These are phyloP conservation scores for Alternaria sp. DNA, from an alignment of 2,329 filamentous ascomycete species.

Conservation along the genomic window DNA sequence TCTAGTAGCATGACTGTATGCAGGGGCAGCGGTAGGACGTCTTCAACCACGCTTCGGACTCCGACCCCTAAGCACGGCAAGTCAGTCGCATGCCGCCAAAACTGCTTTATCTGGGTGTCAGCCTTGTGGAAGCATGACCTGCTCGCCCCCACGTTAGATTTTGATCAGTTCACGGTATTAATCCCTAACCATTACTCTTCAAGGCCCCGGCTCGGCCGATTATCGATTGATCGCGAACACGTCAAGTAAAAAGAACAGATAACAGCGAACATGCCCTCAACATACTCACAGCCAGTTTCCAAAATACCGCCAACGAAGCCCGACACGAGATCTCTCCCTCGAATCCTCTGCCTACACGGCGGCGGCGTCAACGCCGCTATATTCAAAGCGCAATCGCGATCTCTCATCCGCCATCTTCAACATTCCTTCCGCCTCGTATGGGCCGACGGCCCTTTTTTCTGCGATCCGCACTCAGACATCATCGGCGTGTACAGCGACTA, in stretches of 20 bases:
- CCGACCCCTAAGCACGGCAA: background rate
- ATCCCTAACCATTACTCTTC: background rate
- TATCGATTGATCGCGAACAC: background rate
- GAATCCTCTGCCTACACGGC: slow-evolving; percentile 82
- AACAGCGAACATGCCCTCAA: slow-evolving; percentile 3
- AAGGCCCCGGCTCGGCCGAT: background rate
- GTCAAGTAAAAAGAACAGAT: background rate
- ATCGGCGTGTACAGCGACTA: slow-evolving; percentile 68
- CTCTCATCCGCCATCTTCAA: slow-evolving; percentile 57
- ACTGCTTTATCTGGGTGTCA: background rate
- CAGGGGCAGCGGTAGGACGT: background rate
- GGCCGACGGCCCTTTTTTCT: slow-evolving; percentile 71
- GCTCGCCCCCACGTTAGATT: background rate
- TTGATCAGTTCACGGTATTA: background rate
- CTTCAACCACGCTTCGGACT: slow-evolving; percentile 1
- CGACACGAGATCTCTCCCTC: slow-evolving; percentile 55
- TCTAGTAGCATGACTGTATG: background rate
- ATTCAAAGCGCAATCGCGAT: slow-evolving; percentile 72
- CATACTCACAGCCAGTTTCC: slow-evolving; percentile 11
- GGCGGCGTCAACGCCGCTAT: slow-evolving; percentile 75
- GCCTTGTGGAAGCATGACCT: background rate
- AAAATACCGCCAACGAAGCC: slow-evolving; percentile 34
- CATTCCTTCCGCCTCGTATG: slow-evolving; percentile 73
- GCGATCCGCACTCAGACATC: slow-evolving; percentile 67
- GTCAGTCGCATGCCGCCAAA: background rate